Evolutionary conservation across 228 moss, liverwort and hornwort genomes (phyloP), one percentile per base, ranked within the genome.

Genomic region (Sphagnum magellanicum): DNA sequence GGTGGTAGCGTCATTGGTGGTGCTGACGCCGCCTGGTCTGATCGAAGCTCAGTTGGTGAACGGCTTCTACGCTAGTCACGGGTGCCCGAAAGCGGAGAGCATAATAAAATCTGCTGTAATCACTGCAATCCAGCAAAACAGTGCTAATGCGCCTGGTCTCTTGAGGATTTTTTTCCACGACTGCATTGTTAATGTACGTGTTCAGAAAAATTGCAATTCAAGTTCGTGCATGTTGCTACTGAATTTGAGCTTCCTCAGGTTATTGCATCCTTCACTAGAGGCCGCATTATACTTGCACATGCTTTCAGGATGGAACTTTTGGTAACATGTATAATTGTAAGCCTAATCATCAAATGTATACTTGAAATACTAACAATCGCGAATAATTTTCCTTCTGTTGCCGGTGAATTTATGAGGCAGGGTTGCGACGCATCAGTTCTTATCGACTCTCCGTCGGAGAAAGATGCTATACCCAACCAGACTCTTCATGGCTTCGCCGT

Each of bases 151-250:
- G 65, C 71, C 86, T 8, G 76, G 77, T 6, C 72, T 87, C 47
- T 80, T 87, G 53, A 82, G 86, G 8, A 80, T 87, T 50, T 80
- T 80, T 60, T 87, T 87, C 68, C 86, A 87, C 61, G 86, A 87
- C 68, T 87, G 86, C 83, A 83, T 87, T 50, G 72, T 83, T 47
- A 73, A 78, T 6, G 86, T 87, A 70, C 32, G 32, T 32, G 32
- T 32, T 32, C 32, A 32, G 32, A 32, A 32, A 32, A 32, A 32
- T 32, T 32, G 32, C 32, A 32, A 32, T 32, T 32, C 32, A 2
- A 32, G 32, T 32, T 32, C 32, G 32, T 32, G 32, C 32, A 32
- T 32, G 32, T 32, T 32, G 32, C 32, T 0, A 3, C 32, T 32
- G 32, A 32, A 32, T 32, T 32, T 32, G 32, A 3, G 32, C 32